Percentiles rank a stretch among this genome's conserved stretches.
phyloP scores from a whole-genome alignment of 1,284 basidiomycete genomes.

The Leccinum ponderosum region DNA sequence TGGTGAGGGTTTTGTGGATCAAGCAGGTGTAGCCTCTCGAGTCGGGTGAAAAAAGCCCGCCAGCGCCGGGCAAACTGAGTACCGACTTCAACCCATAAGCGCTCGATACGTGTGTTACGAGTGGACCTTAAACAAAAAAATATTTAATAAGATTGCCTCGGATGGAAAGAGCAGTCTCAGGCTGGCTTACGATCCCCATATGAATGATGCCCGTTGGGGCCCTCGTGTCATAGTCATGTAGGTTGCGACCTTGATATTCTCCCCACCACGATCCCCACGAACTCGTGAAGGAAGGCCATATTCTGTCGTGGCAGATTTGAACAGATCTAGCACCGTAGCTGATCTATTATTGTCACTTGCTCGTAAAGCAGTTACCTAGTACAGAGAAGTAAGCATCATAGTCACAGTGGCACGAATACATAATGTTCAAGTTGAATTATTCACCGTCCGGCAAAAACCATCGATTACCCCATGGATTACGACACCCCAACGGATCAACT shows the following conservation, averaged over 20 bases:
- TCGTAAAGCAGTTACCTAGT: conserved; percentile 19
- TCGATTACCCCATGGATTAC: conserved; percentile 40
- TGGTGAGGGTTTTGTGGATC: conserved; percentile 3
- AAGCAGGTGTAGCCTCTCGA: conserved; percentile 27
- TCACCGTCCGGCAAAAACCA: conserved; percentile 28
- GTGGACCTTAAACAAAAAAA: conserved; percentile 2
- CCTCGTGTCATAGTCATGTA: not conserved
- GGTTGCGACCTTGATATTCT: not conserved
- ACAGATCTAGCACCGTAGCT: not conserved
- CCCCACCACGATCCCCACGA: not conserved
- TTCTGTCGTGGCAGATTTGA: not conserved
- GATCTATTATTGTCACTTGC: conserved; percentile 28
- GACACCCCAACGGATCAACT: conserved; percentile 28
- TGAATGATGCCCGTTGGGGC: not conserved
- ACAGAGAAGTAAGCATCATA: too few species aligned
- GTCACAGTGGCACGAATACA: too few species aligned
- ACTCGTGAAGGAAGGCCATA: not conserved
- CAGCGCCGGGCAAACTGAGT: conserved; percentile 23
- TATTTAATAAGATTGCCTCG: not conserved
- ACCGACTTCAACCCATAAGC: conserved; percentile 40
- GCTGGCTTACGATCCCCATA: not conserved
- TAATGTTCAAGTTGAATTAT: too few species aligned
- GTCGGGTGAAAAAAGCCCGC: conserved; percentile 29
- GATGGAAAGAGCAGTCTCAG: too few species aligned
- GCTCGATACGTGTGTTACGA: conserved; percentile 35